phyloP scores from a whole-genome alignment of 176 grass and related monocot genomes.

The Aechmea fasciata region DNA sequence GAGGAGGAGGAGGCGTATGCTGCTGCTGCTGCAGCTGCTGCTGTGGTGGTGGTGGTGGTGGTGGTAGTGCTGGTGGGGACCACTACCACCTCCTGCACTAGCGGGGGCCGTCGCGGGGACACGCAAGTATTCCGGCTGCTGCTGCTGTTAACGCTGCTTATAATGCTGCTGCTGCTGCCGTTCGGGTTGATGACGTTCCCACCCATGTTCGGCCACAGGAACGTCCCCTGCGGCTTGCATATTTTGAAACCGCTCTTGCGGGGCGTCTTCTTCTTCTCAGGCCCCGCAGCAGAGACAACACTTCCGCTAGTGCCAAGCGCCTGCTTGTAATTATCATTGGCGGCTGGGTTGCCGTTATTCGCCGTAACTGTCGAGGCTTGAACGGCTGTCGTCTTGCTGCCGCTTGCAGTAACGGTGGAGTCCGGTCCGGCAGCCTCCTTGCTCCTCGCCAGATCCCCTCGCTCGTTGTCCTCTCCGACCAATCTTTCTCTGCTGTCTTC shows the following conservation, averaged over 20 bases:
- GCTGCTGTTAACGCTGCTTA: conserved; percentile 7
- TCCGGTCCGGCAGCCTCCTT: too few species aligned
- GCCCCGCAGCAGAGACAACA: not conserved
- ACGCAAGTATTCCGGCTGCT: conserved; percentile 3
- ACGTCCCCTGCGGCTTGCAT: conserved; percentile 35
- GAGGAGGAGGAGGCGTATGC: not conserved
- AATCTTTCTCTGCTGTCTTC: too few species aligned
- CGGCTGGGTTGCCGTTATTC: too few species aligned
- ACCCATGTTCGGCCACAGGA: conserved; percentile 40
- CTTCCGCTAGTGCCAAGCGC: too few species aligned
- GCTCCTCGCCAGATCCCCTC: too few species aligned
- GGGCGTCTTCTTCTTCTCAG: conserved; percentile 11
- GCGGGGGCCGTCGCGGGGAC: conserved; percentile 1
- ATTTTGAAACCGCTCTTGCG: conserved; percentile 42
- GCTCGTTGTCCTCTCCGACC: too few species aligned
- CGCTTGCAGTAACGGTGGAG: too few species aligned
- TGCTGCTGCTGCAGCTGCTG: not conserved
- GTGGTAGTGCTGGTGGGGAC: conserved; percentile 13
- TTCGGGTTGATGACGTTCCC: conserved; percentile 22
- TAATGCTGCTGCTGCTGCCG: conserved; percentile 17
- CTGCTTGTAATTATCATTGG: too few species aligned
- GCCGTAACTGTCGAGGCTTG: too few species aligned
- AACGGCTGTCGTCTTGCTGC: too few species aligned
- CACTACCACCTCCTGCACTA: conserved; percentile 20
- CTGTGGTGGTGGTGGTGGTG: conserved; percentile 7